A percentile compares a stretch with the other conserved stretches of the same genome.
Conservation (phyloP, 495 filamentous ascomycete species). For the Podospora australis region DNA sequence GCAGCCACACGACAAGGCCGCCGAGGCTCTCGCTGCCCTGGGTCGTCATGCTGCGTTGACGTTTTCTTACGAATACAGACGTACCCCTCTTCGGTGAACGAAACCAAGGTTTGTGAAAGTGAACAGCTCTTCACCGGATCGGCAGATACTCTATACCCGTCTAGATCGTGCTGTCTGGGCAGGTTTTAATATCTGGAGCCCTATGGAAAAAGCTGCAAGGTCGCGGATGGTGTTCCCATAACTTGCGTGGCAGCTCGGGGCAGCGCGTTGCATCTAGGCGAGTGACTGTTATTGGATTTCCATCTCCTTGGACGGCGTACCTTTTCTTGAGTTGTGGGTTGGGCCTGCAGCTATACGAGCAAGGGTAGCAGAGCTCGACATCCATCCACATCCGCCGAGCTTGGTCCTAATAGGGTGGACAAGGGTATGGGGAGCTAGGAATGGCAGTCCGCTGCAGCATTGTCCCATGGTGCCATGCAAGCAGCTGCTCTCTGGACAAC, state of each 20-base stretch:
- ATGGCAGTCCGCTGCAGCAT: not conserved
- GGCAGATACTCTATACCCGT: not conserved
- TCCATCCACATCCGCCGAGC: conserved; percentile 3
- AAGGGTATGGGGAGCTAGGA: not conserved
- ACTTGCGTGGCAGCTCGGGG: not conserved
- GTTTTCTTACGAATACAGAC: no score
- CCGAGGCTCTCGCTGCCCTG: not conserved
- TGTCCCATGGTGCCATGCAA: conserved; percentile 6
- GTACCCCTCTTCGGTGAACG: no score
- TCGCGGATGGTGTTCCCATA: not conserved
- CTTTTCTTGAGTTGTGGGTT: conserved; percentile 9
- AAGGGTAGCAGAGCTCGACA: conserved; percentile 7
- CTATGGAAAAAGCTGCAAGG: conserved; percentile 1
- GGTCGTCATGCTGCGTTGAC: no score
- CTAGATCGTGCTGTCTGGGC: not conserved
- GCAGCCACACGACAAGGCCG: conserved; percentile 4
- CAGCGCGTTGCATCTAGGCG: not conserved
- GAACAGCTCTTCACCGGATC: no score
- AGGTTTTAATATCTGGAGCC: not conserved
- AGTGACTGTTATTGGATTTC: conserved; percentile 6
- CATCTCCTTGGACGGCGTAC: conserved; percentile 2
- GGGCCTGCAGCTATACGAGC: conserved; percentile 7
- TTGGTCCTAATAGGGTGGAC: conserved; percentile 4
- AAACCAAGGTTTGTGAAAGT: no score
- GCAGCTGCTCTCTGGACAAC: not conserved